Base-by-base conservation (phyloP, 1,139 yeast genomes). In the Pichia inconspicua region DNA sequence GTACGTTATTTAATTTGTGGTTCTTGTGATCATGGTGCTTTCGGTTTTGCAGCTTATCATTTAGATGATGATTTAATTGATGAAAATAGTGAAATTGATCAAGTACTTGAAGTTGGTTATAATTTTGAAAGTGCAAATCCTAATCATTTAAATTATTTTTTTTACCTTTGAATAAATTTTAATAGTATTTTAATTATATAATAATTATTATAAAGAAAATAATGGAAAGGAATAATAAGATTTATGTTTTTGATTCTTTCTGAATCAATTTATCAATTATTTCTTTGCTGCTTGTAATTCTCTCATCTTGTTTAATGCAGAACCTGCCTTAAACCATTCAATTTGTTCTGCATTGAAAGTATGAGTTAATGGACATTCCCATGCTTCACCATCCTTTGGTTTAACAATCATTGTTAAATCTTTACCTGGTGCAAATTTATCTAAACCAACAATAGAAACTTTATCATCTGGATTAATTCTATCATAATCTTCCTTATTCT, bases 311-410 rank as follows among this genome's bases (percentile, higher is more conserved):
- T 92, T 92, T 75, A 92, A 83, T 69, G 98, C 98, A 63, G 97
- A 89, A 78, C 98, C 98, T 65, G 85, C 80, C 81, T 86, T 90
- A 87, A 92, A 92, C 98, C 98, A 92, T 70, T 88, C 97, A 68
- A 92, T 84, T 80, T 92, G 98, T 76, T 92, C 97, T 56, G 68
- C 58, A 79, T 92, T 92, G 80, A 86, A 92, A 58, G 98, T 92
- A 80, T 92, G 98, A 55, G 95, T 78, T 71, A 90, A 84, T 74
- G 80, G 82, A 65, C 92, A 75, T 65, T 82, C 84, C 96, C 96
- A 90, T 56, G 88, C 73, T 58, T 68, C 77, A 66, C 96, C 96
- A 55, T 82, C 72, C 75, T 82, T 77, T 67, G 97, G 95, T 74
- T 87, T 92, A 62, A 92, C 92, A 73, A 86, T 87, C 79, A 89